Evolutionary conservation across 352 stramenopile species (phyloP).

Genomic region (Phytophthora capsici): DNA sequence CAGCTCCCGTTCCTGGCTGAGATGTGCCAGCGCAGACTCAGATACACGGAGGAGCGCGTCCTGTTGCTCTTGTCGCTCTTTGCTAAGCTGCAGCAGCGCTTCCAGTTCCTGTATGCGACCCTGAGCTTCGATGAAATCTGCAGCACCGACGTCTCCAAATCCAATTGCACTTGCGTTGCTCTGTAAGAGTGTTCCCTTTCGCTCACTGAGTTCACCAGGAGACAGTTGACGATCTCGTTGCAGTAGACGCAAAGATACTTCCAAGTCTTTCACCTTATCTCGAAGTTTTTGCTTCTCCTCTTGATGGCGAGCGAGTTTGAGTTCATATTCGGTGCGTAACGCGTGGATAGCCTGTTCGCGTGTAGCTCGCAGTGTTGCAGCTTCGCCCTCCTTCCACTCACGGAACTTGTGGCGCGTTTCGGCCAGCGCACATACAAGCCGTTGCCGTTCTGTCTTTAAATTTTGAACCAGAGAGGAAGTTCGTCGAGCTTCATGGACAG

Average conservation of each 20-base stretch:
- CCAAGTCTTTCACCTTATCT: slow-evolving; percentile 77
- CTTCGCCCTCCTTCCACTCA: slow-evolving; percentile 71
- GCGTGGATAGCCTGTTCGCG: slow-evolving; percentile 64
- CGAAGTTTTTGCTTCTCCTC: slow-evolving; percentile 78
- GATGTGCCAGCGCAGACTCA: slow-evolving; percentile 55
- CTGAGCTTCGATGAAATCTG: slow-evolving; percentile 67
- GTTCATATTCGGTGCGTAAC: slow-evolving; percentile 66
- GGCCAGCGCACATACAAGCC: slow-evolving; percentile 54
- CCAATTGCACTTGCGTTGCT: slow-evolving; percentile 19
- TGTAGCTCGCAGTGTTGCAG: slow-evolving; percentile 45
- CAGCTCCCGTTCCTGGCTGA: slow-evolving; percentile 57
- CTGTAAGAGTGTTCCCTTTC: slow-evolving; percentile 63
- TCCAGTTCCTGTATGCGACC: slow-evolving; percentile 65
- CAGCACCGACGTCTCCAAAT: slow-evolving; percentile 48
- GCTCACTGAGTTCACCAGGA: slow-evolving; percentile 63
- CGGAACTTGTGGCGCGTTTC: slow-evolving; percentile 72
- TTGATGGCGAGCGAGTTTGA: slow-evolving; percentile 70
- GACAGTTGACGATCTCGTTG: slow-evolving; percentile 69
- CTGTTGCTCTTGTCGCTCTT: slow-evolving; percentile 64
- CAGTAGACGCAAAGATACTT: slow-evolving; percentile 66
- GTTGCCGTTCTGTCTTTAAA: slow-evolving; percentile 52
- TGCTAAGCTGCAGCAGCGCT: slow-evolving; percentile 55
- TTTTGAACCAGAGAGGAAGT: slow-evolving; percentile 29
- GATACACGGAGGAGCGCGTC: slow-evolving; percentile 64
- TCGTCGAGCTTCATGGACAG: slow-evolving; percentile 35